Percentiles rank a stretch among this genome's conserved stretches.
These are phyloP conservation scores for Irpex lacteus DNA, from an alignment of 1,284 basidiomycete genomes.

Conservation along the genomic window DNA sequence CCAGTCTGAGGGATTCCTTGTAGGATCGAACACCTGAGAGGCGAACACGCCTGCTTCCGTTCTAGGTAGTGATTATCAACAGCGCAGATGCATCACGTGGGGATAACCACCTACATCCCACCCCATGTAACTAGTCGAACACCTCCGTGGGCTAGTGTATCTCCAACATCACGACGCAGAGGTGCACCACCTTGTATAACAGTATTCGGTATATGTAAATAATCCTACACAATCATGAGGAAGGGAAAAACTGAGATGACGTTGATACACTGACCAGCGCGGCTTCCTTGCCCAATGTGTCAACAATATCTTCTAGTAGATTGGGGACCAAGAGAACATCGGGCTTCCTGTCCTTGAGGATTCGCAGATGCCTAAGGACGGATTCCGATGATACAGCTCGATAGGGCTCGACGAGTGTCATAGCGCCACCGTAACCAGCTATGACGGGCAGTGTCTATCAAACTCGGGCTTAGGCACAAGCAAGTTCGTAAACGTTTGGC, in stretches of 20 bases:
- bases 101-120: conserved; percentile 13
- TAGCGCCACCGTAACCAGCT: background rate
- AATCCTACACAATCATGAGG: conserved; percentile 4
- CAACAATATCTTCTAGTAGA: background rate
- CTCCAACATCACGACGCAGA: conserved; percentile 18
- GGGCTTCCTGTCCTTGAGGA: conserved; percentile 14
- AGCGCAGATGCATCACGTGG: too few species aligned
- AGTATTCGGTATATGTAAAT: background rate
- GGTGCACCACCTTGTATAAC: conserved; percentile 18
- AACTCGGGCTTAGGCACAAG: background rate
- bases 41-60: background rate
- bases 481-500: background rate
- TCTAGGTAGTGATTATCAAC: background rate
- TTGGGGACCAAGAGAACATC: background rate
- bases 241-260: background rate
- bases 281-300: conserved; percentile 7
- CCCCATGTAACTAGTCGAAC: conserved; percentile 15
- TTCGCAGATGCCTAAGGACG: background rate
- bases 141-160: conserved; percentile 14
- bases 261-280: conserved; percentile 10
- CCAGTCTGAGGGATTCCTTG: conserved; percentile 21
- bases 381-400: background rate
- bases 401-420: background rate
- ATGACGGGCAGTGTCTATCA: background rate
- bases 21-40: background rate